These are phyloP conservation scores for Uromyces viciae-fabae DNA, from an alignment of 1,284 basidiomycete genomes.

Conservation along the genomic window DNA sequence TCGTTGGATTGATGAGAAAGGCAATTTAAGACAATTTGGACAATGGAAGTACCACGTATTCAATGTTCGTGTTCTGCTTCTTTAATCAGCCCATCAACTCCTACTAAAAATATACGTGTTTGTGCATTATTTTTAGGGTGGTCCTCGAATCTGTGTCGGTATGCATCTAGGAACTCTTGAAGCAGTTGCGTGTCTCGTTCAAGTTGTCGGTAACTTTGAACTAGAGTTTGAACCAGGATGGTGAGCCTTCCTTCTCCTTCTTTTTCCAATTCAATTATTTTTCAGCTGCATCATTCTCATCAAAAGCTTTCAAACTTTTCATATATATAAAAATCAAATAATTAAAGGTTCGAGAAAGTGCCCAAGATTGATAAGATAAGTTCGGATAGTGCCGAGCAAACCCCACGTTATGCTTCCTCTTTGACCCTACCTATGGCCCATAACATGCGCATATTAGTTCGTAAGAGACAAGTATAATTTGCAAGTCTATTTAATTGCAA, in stretches of 20 bases:
- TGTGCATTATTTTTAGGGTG: constrained; percentile 9
- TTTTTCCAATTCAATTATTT: no score
- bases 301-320: background rate
- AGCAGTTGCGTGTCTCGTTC: constrained; percentile 28
- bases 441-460: constrained; percentile 25
- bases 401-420: constrained; percentile 35
- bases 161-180: constrained; percentile 40
- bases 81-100: background rate
- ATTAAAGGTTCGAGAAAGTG: constrained; percentile 32
- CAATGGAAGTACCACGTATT: constrained; percentile 46
- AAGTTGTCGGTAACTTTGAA: constrained; percentile 34
- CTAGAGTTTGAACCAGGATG: constrained; percentile 38
- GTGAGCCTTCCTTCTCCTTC: background rate
- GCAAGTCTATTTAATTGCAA: no score
- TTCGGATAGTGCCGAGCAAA: constrained; percentile 22
- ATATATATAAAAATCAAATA: background rate
- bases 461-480: constrained; percentile 1
- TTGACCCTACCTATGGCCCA: constrained; percentile 41
- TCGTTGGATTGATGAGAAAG: constrained; percentile 46
- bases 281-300: background rate
- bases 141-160: constrained; percentile 40
- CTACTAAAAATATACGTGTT: background rate
- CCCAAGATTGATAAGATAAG: constrained; percentile 40
- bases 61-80: constrained; percentile 28
- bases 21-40: constrained; percentile 26